These are phyloP conservation scores for Salix suchowensis DNA, from an alignment of 345 rosid genomes.

Conservation along the genomic window DNA sequence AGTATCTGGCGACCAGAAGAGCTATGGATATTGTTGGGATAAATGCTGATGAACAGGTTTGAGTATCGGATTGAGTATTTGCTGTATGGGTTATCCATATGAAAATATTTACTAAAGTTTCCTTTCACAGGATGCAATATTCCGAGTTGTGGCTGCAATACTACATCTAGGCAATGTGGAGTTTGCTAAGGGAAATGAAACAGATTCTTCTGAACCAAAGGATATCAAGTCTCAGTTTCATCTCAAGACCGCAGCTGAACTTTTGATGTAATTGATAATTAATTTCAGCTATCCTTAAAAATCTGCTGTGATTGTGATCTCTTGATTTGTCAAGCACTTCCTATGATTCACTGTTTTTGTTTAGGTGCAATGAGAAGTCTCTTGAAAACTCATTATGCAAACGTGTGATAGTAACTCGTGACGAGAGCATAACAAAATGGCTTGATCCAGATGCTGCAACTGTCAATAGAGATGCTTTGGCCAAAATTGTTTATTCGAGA, in stretches of 20 bases:
- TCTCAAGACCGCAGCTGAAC: slow-evolving; percentile 79
- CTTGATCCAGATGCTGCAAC: slow-evolving; percentile 87
- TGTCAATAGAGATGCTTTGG: slow-evolving; percentile 88
- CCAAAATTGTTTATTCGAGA: slow-evolving; percentile 83
- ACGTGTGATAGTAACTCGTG: slow-evolving; percentile 93
- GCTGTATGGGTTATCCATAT: slow-evolving; percentile 3
- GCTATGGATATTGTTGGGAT: slow-evolving; percentile 98
- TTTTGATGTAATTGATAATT: slow-evolving; percentile 49
- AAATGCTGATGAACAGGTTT: slow-evolving; percentile 80
- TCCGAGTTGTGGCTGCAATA: slow-evolving; percentile 87
- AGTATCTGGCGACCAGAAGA: slow-evolving; percentile 69
- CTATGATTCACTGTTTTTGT: slow-evolving; percentile 18
- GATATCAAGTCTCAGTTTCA: slow-evolving; percentile 86
- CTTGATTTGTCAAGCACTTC: slow-evolving; percentile 6
- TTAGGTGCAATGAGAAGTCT: slow-evolving; percentile 83
- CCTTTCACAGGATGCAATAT: slow-evolving; percentile 67
- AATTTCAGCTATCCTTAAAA: slow-evolving; percentile 6
- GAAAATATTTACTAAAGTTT: slow-evolving; percentile 24
- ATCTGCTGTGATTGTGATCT: neutral
- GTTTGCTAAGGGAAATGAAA: slow-evolving; percentile 78
- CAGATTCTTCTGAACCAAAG: slow-evolving; percentile 79
- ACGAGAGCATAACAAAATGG: slow-evolving; percentile 89
- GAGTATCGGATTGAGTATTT: neutral
- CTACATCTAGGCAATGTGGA: slow-evolving; percentile 95
- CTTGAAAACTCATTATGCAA: slow-evolving; percentile 96